Percentiles rank a stretch among this genome's conserved stretches.
Evolutionary conservation across 805 yeast genomes (phyloP).

Genomic region (Lipomyces sp.): DNA sequence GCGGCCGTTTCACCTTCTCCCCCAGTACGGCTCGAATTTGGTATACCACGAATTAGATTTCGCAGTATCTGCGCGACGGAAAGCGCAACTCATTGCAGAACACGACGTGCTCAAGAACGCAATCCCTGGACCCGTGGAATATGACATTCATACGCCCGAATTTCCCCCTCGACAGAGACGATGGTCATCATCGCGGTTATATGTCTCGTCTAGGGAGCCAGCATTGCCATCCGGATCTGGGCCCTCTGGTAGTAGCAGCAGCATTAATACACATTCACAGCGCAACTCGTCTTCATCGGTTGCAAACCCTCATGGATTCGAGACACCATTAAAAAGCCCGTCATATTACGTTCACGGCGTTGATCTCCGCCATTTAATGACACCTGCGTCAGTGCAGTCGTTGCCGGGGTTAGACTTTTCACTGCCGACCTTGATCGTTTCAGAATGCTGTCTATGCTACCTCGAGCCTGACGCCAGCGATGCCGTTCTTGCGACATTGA

Average conservation of each 20-base stretch:
- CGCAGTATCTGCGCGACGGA: slow-evolving; percentile 56
- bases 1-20: slow-evolving; percentile 58
- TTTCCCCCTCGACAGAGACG: not conserved
- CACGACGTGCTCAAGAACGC: slow-evolving; percentile 1
- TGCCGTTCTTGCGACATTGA: slow-evolving; percentile 52
- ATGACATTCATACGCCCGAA: not conserved
- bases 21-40: slow-evolving; percentile 43
- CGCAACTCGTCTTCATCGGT: not conserved
- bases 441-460: slow-evolving; percentile 81
- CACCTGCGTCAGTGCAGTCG: slow-evolving; percentile 17
- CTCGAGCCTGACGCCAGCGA: slow-evolving; percentile 57
- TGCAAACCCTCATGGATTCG: slow-evolving; percentile 4
- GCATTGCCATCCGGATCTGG: not conserved
- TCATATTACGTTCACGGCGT: slow-evolving; percentile 58
- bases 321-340: slow-evolving; percentile 41
- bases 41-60: slow-evolving; percentile 69
- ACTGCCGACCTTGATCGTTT: slow-evolving; percentile 63
- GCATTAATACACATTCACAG: not conserved
- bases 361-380: slow-evolving; percentile 55
- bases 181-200: not conserved
- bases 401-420: slow-evolving; percentile 40
- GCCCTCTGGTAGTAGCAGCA: not conserved
- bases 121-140: slow-evolving; percentile 12
- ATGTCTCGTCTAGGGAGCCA: not conserved
- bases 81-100: slow-evolving; percentile 53